phyloP scores from a whole-genome alignment of 345 rosid species.

The Erodium maritimum region DNA sequence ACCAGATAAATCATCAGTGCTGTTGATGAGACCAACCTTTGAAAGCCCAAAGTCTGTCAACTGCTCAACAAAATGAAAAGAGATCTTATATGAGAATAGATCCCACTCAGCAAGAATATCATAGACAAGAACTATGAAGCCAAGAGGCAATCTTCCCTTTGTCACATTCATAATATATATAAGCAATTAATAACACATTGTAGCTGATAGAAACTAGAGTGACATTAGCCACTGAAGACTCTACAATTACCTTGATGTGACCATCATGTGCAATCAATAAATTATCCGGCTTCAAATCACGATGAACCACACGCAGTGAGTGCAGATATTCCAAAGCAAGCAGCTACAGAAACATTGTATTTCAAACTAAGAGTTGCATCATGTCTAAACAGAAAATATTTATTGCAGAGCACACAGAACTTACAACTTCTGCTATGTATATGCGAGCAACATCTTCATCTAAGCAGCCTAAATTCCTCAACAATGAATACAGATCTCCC shows the following conservation, averaged over 20 bases:
- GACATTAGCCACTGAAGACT: neutral
- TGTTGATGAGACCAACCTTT: conserved; percentile 96
- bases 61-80: conserved; percentile 28
- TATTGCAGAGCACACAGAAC: conserved; percentile 14
- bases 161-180: neutral
- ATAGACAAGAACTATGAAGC: no score
- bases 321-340: conserved; percentile 97
- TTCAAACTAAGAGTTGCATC: neutral
- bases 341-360: conserved; percentile 34
- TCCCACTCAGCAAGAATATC: no score
- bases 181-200: no score
- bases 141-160: no score
- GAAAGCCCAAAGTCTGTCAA: conserved; percentile 85
- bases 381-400: neutral
- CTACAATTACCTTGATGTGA: conserved; percentile 69
- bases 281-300: conserved; percentile 99
- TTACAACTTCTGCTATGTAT: conserved; percentile 98
- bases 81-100: no score
- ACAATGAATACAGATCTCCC: conserved; percentile 88
- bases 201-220: no score
- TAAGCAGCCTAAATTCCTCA: conserved; percentile 96
- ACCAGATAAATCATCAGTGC: conserved; percentile 95
- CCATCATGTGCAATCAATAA: conserved; percentile 98
- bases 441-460: conserved; percentile 97
- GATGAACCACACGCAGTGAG: conserved; percentile 87